phyloP scores from a whole-genome alignment of 345 rosid genomes.

The Turnera subulata region DNA sequence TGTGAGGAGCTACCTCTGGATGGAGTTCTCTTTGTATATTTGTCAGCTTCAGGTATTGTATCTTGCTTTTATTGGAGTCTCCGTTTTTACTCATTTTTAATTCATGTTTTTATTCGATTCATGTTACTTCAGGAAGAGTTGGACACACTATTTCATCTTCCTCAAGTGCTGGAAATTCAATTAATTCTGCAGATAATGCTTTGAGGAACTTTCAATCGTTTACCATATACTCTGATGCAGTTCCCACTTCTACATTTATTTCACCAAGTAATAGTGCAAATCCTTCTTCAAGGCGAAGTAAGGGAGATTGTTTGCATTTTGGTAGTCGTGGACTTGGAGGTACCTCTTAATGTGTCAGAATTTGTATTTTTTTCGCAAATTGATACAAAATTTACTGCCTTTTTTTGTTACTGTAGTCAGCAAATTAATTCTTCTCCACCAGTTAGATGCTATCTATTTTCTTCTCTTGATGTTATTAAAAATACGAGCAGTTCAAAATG shows the following conservation, averaged over 20 bases:
- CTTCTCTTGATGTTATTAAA: too few relatives aligned
- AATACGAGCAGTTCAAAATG: too few relatives aligned
- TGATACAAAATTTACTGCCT: too few relatives aligned
- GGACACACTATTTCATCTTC: slow-evolving; percentile 44
- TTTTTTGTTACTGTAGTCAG: too few relatives aligned
- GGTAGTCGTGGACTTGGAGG: slow-evolving; percentile 79
- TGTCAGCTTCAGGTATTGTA: slow-evolving; percentile 81
- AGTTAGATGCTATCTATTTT: too few relatives aligned
- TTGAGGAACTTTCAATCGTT: slow-evolving; percentile 48
- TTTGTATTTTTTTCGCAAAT: not conserved
- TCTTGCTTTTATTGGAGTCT: slow-evolving; percentile 11
- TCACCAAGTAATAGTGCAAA: slow-evolving; percentile 34
- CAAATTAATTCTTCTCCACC: too few relatives aligned
- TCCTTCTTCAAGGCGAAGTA: slow-evolving; percentile 40
- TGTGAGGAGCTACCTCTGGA: slow-evolving; percentile 83
- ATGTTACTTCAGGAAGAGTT: slow-evolving; percentile 43
- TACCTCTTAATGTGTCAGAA: slow-evolving; percentile 24
- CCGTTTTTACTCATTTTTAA: slow-evolving; percentile 12
- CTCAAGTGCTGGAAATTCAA: slow-evolving; percentile 41
- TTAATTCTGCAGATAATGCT: slow-evolving; percentile 39
- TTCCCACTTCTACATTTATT: slow-evolving; percentile 36
- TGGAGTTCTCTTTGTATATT: slow-evolving; percentile 74
- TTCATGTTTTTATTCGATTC: slow-evolving; percentile 19
- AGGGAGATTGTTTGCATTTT: slow-evolving; percentile 66
- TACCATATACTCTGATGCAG: slow-evolving; percentile 40